These are phyloP conservation scores for Xylaria telfairii DNA, from an alignment of 495 filamentous ascomycete genomes.

Conservation along the genomic window DNA sequence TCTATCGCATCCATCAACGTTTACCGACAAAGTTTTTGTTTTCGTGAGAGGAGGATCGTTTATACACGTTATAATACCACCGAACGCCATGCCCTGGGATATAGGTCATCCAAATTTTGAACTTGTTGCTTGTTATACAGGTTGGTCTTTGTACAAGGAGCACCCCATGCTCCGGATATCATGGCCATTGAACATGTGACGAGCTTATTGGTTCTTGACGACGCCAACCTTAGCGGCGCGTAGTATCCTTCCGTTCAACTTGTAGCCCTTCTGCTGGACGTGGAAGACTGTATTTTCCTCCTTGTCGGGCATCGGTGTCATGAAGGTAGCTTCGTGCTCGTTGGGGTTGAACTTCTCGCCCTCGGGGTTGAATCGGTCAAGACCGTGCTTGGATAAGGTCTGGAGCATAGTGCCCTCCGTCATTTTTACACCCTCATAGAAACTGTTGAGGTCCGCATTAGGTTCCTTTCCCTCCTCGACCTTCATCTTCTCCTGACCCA, in stretches of 20 bases:
- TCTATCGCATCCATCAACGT: constrained; percentile 17
- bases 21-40: constrained; percentile 36
- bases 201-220: constrained; percentile 63
- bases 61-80: constrained; percentile 47
- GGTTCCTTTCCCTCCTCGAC: constrained; percentile 58
- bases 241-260: constrained; percentile 85
- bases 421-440: constrained; percentile 92
- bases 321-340: constrained; percentile 93
- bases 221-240: constrained; percentile 96
- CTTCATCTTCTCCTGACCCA: constrained; percentile 73
- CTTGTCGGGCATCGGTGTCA: constrained; percentile 80
- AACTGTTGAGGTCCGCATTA: constrained; percentile 73
- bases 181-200: not conserved
- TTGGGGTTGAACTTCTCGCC: constrained; percentile 91
- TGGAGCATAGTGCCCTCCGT: constrained; percentile 86
- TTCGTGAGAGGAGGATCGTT: constrained; percentile 58
- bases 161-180: constrained; percentile 14
- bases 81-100: constrained; percentile 37
- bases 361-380: constrained; percentile 85
- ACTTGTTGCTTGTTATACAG: constrained; percentile 33
- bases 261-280: constrained; percentile 94
- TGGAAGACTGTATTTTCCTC: constrained; percentile 90
- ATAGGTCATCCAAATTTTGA: constrained; percentile 30
- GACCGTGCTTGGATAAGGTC: constrained; percentile 90
- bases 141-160: constrained; percentile 35